These are phyloP conservation scores for Mortierella antarctica DNA, from an alignment of 192 early-diverging fungal genomes.

Conservation along the genomic window DNA sequence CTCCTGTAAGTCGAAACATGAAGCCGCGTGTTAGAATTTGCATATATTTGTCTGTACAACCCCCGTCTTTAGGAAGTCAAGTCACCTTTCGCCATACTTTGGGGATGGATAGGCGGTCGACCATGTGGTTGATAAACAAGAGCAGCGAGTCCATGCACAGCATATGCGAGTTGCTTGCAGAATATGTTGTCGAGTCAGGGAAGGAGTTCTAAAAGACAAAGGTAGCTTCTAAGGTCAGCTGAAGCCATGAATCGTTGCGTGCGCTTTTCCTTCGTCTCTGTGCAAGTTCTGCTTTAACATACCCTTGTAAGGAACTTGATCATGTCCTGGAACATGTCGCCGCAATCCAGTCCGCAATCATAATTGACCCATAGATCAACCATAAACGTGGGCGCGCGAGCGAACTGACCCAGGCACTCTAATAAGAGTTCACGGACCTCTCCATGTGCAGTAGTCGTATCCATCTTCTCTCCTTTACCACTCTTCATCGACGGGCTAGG, in stretches of 20 bases:
- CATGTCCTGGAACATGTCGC: conserved; percentile 90
- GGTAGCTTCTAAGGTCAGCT: neutral
- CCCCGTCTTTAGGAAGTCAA: neutral
- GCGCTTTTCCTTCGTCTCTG: neutral
- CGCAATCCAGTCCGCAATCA: conserved; percentile 86
- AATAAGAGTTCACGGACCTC: conserved; percentile 90
- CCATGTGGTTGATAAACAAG: conserved; percentile 76
- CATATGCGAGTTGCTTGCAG: conserved; percentile 69
- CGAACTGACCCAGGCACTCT: conserved; percentile 83
- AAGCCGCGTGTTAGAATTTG: too few relatives aligned
- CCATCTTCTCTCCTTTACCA: conserved; percentile 29
- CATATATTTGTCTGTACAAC: too few relatives aligned
- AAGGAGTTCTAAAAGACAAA: conserved; percentile 68
- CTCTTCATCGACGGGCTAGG: conserved; percentile 44
- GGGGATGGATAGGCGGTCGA: conserved; percentile 62
- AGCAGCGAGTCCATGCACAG: conserved; percentile 81
- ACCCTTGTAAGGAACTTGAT: conserved; percentile 83
- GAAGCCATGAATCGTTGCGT: neutral
- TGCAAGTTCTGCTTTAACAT: neutral
- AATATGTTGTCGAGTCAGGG: conserved; percentile 77
- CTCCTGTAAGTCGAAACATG: conserved; percentile 16
- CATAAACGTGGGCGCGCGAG: conserved; percentile 79
- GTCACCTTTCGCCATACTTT: conserved; percentile 10
- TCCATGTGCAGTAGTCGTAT: conserved; percentile 62
- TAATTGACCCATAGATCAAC: conserved; percentile 95